These are phyloP conservation scores for Wickerhamiella sorbophila DNA, from an alignment of 805 yeast species.

Conservation along the genomic window DNA sequence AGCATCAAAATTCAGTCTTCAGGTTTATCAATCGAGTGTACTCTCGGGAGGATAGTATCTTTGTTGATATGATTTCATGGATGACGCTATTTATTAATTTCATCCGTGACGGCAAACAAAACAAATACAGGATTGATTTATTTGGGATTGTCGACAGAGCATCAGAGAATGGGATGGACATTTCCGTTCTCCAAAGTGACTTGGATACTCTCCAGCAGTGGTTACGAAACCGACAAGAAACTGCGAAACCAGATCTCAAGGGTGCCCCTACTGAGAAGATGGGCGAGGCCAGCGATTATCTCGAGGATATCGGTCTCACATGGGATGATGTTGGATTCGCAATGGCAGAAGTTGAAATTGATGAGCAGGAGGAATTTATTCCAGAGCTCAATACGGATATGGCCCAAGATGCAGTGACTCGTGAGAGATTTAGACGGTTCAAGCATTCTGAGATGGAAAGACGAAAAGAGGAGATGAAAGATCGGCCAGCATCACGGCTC, in stretches of 20 bases:
- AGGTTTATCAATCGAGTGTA: conserved; percentile 71
- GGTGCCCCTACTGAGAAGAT: conserved; percentile 26
- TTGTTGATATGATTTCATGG: conserved; percentile 64
- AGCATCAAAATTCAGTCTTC: conserved; percentile 61
- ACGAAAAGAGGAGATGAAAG: conserved; percentile 14
- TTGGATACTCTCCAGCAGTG: conserved; percentile 28
- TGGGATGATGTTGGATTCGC: conserved; percentile 34
- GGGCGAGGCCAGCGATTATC: conserved; percentile 25
- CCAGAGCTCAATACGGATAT: conserved; percentile 22
- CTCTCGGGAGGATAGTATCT: conserved; percentile 58
- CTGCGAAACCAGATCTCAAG: conserved; percentile 12
- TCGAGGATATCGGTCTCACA: conserved; percentile 25
- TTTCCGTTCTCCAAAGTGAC: conserved; percentile 26
- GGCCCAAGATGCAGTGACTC: conserved; percentile 20
- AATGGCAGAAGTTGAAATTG: conserved; percentile 34
- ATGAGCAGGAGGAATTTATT: conserved; percentile 28
- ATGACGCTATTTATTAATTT: conserved; percentile 49
- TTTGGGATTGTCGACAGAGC: conserved; percentile 22
- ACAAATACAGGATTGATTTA: conserved; percentile 33
- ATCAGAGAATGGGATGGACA: conserved; percentile 21
- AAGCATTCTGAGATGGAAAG: conserved; percentile 11
- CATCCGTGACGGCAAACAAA: conserved; percentile 42
- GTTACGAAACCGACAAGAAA: conserved; percentile 16
- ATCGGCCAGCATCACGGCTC: conserved; percentile 21
- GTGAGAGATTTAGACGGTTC: conserved; percentile 20